These are phyloP conservation scores for Gynochthodes officinalis DNA, from an alignment of 257 asterid species.

Conservation along the genomic window DNA sequence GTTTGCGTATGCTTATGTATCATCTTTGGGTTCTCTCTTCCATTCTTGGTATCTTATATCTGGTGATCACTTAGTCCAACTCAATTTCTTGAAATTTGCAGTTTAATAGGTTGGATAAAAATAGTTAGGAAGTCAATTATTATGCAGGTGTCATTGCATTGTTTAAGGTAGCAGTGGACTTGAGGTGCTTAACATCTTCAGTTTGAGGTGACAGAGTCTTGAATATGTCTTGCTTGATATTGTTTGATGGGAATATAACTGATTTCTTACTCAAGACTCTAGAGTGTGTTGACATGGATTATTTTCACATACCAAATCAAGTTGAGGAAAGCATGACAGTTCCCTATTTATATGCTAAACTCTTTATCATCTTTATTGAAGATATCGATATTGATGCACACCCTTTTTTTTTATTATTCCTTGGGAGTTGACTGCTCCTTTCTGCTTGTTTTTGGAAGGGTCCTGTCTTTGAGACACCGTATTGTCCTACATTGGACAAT, in stretches of 20 bases:
- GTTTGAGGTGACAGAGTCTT: neutral
- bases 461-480: neutral
- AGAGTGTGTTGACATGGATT: neutral
- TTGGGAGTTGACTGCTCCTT: no score
- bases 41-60: neutral
- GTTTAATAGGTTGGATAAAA: neutral
- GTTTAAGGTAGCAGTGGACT: neutral
- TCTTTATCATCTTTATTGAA: no score
- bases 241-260: neutral
- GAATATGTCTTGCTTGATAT: neutral
- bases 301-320: neutral
- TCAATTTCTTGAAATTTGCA: no score
- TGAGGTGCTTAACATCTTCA: neutral
- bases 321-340: neutral
- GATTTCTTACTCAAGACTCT: neutral
- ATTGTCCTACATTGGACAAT: neutral
- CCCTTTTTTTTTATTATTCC: no score
- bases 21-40: neutral
- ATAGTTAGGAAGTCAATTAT: neutral
- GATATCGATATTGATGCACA: no score
- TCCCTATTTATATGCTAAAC: neutral
- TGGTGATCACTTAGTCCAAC: neutral
- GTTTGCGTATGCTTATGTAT: neutral
- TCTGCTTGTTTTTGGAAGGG: neutral
- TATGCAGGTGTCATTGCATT: neutral